Evolutionary conservation across 768 basidiomycete species (phyloP).

Genomic region (Clavulina sp.): DNA sequence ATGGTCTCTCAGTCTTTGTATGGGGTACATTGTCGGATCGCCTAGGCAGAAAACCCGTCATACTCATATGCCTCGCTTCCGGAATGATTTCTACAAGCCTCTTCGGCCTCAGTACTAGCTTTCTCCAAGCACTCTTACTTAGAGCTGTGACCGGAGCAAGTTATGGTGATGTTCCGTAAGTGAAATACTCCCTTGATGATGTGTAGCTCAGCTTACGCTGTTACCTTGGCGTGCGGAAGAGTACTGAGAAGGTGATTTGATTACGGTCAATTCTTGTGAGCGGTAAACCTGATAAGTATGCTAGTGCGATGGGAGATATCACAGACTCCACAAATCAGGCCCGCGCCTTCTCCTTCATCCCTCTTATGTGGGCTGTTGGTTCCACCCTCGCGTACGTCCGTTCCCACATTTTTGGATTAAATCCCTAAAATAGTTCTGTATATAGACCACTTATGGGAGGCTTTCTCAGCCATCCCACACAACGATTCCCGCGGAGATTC

Average conservation of each 20-base stretch:
- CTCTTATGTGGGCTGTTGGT: slow-evolving; percentile 9
- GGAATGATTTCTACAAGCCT: slow-evolving; percentile 15
- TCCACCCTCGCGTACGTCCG: slow-evolving; percentile 9
- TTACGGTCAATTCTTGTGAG: too few relatives aligned
- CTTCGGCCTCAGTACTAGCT: slow-evolving; percentile 9
- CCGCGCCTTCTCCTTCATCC: slow-evolving; percentile 11
- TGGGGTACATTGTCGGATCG: slow-evolving; percentile 13
- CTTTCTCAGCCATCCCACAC: slow-evolving; percentile 7
- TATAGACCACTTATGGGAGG: slow-evolving; percentile 11
- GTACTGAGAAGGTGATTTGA: neutral
- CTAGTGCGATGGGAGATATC: slow-evolving; percentile 8
- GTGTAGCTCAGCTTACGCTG: too few relatives aligned
- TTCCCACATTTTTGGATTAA: neutral
- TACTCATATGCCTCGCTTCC: slow-evolving; percentile 17
- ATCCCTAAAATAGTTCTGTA: neutral
- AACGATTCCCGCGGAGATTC: slow-evolving; percentile 5
- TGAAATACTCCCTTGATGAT: too few relatives aligned
- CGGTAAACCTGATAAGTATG: neutral
- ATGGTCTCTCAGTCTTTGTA: neutral
- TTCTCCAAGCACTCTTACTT: slow-evolving; percentile 7
- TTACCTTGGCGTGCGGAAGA: neutral
- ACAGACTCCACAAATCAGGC: slow-evolving; percentile 13
- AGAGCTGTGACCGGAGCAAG: slow-evolving; percentile 7
- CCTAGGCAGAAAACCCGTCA: slow-evolving; percentile 20
- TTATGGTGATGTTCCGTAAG: slow-evolving; percentile 11